A percentile compares a stretch with the other conserved stretches of the same genome.
Conservation (phyloP, 176 grass and related monocot species). For the Rhynchospora pubera region DNA sequence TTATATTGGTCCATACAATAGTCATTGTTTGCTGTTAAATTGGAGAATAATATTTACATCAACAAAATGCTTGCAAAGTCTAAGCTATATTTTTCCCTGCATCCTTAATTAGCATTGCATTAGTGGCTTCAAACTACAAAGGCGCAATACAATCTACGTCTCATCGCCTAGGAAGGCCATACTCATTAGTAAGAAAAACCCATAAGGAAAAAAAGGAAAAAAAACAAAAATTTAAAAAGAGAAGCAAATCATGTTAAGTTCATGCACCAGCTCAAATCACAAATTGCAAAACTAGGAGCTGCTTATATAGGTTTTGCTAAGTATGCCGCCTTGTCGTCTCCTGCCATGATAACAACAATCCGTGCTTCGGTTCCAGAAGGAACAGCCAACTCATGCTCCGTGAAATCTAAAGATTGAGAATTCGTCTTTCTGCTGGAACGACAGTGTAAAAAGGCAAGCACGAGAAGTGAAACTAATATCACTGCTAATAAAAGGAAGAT, state of each 20-base stretch:
- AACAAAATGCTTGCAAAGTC: too few relatives aligned
- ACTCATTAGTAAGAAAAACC: neutral
- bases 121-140: neutral
- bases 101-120: neutral
- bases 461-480: conserved; percentile 15
- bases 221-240: neutral
- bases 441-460: conserved; percentile 14
- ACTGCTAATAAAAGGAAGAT: conserved; percentile 20
- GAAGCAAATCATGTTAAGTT: neutral
- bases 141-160: neutral
- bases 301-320: conserved; percentile 22
- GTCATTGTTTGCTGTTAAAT: too few relatives aligned
- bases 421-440: neutral
- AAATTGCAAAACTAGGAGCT: neutral
- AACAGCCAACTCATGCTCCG: neutral
- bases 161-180: neutral
- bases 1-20: neutral
- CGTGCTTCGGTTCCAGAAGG: neutral
- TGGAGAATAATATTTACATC: too few relatives aligned
- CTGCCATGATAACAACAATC: conserved; percentile 22
- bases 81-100: neutral
- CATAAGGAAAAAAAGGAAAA: neutral
- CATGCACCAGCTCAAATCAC: neutral
- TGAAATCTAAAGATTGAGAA: neutral
- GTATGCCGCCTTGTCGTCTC: conserved; percentile 18